Evolutionary conservation across 2,329 filamentous ascomycete genomes (phyloP), one percentile per base, ranked within the genome.

Genomic region (Aspergillus bombycis): DNA sequence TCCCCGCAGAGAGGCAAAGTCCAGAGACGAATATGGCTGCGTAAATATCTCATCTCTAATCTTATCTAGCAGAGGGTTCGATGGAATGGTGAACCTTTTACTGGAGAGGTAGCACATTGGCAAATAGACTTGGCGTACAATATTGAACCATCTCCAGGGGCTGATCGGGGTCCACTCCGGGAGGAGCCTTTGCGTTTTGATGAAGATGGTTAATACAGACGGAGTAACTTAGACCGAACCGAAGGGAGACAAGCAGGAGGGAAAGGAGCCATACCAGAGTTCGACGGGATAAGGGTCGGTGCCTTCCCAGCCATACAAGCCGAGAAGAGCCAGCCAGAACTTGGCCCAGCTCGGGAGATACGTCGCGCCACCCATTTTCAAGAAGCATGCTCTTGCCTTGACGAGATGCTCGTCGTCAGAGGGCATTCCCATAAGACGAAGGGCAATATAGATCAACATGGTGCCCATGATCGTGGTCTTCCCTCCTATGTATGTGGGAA

Each of bases 241-340:
- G 3, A 21, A 16, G 26, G 8, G 14, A 8, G 14, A 32, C 4
- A 14, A 9, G 5, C 10, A 28, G 2, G 1, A n/a, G 11, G 1
- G 1, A 21, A 23, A 16, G 0, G 21, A 41, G 38, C 9, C 56
- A 12, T 48, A 58, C 56, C 56, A 58, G 38, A 58, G 32, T 23
- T 58, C 56, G 5, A 48, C 28, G 6, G 56, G 56, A 34, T 58
- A 58, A 23, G 56, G 56, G 16, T 58, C 56, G 9, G 41, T 48
- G 3, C 56, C 56, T 34, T 58, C 56, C 56, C 56, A 58, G 2
- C 21, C 41, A 30, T 58, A 58, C n/a, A 58, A 41, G n/a, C 56
- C 56, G 6, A 58, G 56, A 11, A 58, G 56, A n/a, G 38, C 23
- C 4, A 58, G 26, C 56, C 56, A 58, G 38, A 58, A 58, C 41